Conservation (phyloP, 805 yeast genomes). For the Cyberlindnera subsufficiens region DNA sequence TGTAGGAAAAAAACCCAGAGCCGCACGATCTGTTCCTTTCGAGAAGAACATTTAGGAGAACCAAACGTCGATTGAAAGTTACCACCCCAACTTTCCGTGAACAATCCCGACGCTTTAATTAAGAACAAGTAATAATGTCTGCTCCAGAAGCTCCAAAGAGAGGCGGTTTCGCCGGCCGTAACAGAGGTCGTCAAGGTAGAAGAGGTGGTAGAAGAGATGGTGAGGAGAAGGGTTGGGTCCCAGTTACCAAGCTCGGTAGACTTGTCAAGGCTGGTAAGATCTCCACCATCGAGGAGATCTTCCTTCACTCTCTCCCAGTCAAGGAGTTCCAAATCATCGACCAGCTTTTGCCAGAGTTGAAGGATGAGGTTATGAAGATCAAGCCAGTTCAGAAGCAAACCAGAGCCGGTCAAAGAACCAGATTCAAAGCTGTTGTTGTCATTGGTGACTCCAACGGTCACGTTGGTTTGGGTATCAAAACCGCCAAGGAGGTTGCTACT, state of each 20-base stretch:
- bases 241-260: constrained; percentile 99
- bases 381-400: constrained; percentile 99
- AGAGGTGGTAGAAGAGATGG: constrained; percentile 76
- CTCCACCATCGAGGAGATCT: constrained; percentile 94
- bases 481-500: constrained; percentile 99
- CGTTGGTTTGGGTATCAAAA: constrained; percentile 99
- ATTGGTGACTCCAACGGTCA: constrained; percentile 99
- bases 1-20: constrained; percentile 2
- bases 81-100: constrained; percentile 50
- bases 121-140: constrained; percentile 29
- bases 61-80: constrained; percentile 45
- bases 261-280: constrained; percentile 98
- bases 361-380: constrained; percentile 99
- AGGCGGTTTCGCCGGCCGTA: constrained; percentile 50
- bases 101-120: constrained; percentile 37
- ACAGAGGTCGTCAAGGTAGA: constrained; percentile 57
- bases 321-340: constrained; percentile 99
- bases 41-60: not conserved
- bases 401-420: constrained; percentile 99
- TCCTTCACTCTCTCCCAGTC: constrained; percentile 98
- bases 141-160: constrained; percentile 38
- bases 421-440: constrained; percentile 99
- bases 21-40: too few species aligned
- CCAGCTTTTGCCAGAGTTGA: constrained; percentile 88
- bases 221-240: constrained; percentile 99